Evolutionary conservation across 1,139 yeast genomes (phyloP).

Genomic region (Debaryomyces fabryi): DNA sequence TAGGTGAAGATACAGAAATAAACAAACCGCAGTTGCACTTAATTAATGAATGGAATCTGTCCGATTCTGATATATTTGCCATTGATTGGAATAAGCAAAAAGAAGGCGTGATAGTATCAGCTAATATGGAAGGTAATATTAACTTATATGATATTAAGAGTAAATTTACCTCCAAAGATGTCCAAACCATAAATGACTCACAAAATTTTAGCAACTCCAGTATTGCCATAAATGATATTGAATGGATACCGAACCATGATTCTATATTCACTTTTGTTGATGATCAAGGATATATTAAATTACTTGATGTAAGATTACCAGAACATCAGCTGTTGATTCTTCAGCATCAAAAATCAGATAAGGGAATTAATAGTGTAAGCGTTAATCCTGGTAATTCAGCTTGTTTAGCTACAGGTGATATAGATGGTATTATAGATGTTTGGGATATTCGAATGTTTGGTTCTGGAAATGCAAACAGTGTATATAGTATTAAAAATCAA

Average conservation of each 20-base stretch:
- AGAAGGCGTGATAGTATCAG: slow-evolving; percentile 41
- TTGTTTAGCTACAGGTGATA: slow-evolving; percentile 71
- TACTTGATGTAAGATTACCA: slow-evolving; percentile 52
- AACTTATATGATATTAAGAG: slow-evolving; percentile 37
- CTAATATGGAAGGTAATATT: slow-evolving; percentile 39
- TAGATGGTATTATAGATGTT: slow-evolving; percentile 56
- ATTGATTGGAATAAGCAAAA: slow-evolving; percentile 47
- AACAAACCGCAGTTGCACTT: slow-evolving; percentile 36
- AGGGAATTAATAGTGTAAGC: slow-evolving; percentile 66
- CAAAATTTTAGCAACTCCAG: slow-evolving; percentile 17
- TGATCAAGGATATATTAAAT: slow-evolving; percentile 51
- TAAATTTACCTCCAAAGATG: slow-evolving; percentile 20
- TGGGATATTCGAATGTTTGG: slow-evolving; percentile 69
- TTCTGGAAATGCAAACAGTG: slow-evolving; percentile 20
- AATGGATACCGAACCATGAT: slow-evolving; percentile 64
- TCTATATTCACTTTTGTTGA: slow-evolving; percentile 59
- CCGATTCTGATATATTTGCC: slow-evolving; percentile 40
- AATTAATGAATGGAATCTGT: slow-evolving; percentile 9
- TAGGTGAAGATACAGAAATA: slow-evolving; percentile 31
- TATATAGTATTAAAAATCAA: slow-evolving; percentile 29
- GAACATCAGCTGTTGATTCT: slow-evolving; percentile 20
- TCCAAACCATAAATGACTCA: slow-evolving; percentile 12
- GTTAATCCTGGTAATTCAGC: slow-evolving; percentile 57
- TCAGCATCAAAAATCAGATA: slow-evolving; percentile 33
- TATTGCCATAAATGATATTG: slow-evolving; percentile 60